phyloP scores from a whole-genome alignment of 495 filamentous ascomycete genomes.

The Physcia stellaris region DNA sequence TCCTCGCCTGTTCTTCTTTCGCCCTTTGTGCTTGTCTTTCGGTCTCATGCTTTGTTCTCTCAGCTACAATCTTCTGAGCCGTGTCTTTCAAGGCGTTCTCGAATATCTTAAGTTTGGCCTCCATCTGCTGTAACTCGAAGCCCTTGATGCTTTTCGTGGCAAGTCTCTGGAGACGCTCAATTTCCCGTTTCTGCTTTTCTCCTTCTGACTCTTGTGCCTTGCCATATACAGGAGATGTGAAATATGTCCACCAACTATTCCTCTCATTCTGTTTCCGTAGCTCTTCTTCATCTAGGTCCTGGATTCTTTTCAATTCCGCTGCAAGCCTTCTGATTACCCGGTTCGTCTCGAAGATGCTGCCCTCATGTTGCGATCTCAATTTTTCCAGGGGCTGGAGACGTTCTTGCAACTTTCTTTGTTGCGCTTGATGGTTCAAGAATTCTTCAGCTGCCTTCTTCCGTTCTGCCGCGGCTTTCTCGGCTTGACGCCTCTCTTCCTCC shows the following conservation, averaged over 20 bases:
- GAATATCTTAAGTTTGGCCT: slow-evolving; percentile 1
- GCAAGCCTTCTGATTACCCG: too few species aligned
- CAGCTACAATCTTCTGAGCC: neutral
- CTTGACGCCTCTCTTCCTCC: too few species aligned
- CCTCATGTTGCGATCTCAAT: too few species aligned
- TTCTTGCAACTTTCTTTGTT: too few species aligned
- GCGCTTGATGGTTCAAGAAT: too few species aligned
- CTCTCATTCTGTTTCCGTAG: slow-evolving; percentile 1
- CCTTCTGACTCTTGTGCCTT: neutral
- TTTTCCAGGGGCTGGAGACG: too few species aligned
- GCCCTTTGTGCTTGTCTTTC: neutral
- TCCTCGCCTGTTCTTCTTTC: neutral
- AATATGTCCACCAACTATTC: slow-evolving; percentile 9
- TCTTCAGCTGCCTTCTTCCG: too few species aligned
- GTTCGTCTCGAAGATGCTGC: neutral
- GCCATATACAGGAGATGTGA: slow-evolving; percentile 3
- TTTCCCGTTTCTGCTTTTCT: slow-evolving; percentile 5
- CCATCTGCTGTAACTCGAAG: slow-evolving; percentile 1
- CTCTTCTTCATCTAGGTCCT: too few species aligned
- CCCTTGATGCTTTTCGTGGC: slow-evolving; percentile 7
- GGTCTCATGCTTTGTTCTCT: slow-evolving; percentile 3
- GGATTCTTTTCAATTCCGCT: too few species aligned
- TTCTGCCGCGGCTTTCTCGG: too few species aligned
- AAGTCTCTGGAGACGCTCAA: slow-evolving; percentile 2
- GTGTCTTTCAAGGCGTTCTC: neutral